phyloP scores from a whole-genome alignment of 176 grass and related monocot species.

The Bromus sterilis region DNA sequence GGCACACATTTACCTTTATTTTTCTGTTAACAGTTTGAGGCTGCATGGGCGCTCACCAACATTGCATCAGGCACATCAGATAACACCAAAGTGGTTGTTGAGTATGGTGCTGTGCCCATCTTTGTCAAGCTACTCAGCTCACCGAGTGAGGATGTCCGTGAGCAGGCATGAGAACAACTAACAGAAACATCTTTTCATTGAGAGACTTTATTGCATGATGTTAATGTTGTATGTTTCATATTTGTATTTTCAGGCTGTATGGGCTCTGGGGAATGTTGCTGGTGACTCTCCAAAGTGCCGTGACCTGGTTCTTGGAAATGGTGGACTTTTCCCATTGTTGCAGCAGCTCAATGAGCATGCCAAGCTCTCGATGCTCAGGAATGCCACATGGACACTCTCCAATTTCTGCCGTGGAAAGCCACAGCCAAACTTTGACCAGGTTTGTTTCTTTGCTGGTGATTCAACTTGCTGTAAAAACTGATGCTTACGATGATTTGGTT shows the following conservation, averaged over 20 bases:
- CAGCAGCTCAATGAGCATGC: constrained; percentile 86
- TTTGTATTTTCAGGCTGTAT: constrained; percentile 61
- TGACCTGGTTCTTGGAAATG: constrained; percentile 67
- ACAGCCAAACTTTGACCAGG: constrained; percentile 85
- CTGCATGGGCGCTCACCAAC: constrained; percentile 93
- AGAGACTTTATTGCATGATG: background rate
- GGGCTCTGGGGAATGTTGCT: constrained; percentile 95
- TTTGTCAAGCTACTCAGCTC: constrained; percentile 84
- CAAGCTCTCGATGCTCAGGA: constrained; percentile 93
- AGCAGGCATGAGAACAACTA: constrained; percentile 42
- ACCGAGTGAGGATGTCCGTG: constrained; percentile 74
- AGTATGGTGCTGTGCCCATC: constrained; percentile 73
- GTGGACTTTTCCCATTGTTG: constrained; percentile 64
- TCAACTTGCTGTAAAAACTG: background rate
- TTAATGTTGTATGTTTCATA: background rate
- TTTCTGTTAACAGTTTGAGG: constrained; percentile 66
- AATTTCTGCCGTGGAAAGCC: constrained; percentile 96
- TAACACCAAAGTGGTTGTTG: constrained; percentile 86
- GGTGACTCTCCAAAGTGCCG: constrained; percentile 89
- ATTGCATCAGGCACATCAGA: constrained; percentile 94
- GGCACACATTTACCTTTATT: background rate
- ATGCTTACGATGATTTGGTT: background rate
- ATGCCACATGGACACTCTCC: constrained; percentile 92
- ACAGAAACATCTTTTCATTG: background rate
- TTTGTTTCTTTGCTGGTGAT: constrained; percentile 24